Evolutionary conservation across 2,329 filamentous ascomycete genomes (phyloP).

Genomic region (Thelonectria discophora): DNA sequence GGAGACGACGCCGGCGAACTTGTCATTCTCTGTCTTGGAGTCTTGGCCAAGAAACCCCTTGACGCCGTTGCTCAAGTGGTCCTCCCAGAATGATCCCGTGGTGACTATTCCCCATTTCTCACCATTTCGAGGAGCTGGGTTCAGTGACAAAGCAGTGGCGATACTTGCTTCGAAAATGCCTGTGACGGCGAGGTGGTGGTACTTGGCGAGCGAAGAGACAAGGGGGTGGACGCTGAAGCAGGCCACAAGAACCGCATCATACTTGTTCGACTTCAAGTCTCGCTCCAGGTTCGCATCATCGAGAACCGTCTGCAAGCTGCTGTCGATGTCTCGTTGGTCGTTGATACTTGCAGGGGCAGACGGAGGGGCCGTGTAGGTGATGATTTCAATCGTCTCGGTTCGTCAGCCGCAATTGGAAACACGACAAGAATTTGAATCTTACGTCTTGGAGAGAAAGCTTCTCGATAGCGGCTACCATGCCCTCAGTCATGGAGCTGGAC

Average conservation of each 20-base stretch:
- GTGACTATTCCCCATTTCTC: conserved; percentile 86
- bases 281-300: conserved; percentile 56
- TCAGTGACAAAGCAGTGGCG: conserved; percentile 66
- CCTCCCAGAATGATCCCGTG: conserved; percentile 85
- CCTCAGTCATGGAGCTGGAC: conserved; percentile 74
- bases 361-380: conserved; percentile 71
- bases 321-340: conserved; percentile 71
- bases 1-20: conserved; percentile 82
- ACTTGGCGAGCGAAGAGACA: conserved; percentile 64
- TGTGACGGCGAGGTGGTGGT: conserved; percentile 44
- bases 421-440: conserved; percentile 20
- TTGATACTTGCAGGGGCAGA: conserved; percentile 79
- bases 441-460: conserved; percentile 47
- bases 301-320: conserved; percentile 70
- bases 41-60: conserved; percentile 66
- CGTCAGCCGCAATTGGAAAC: neutral
- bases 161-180: conserved; percentile 92
- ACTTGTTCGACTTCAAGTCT: conserved; percentile 50
- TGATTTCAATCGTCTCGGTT: conserved; percentile 43
- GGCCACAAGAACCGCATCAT: conserved; percentile 84
- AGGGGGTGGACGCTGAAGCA: conserved; percentile 90
- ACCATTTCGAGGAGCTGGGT: conserved; percentile 33
- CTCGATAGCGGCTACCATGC: conserved; percentile 62
- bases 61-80: conserved; percentile 73
- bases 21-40: conserved; percentile 46